These are phyloP conservation scores for Lactarius hatsudake DNA, from an alignment of 768 basidiomycete genomes.

Conservation along the genomic window DNA sequence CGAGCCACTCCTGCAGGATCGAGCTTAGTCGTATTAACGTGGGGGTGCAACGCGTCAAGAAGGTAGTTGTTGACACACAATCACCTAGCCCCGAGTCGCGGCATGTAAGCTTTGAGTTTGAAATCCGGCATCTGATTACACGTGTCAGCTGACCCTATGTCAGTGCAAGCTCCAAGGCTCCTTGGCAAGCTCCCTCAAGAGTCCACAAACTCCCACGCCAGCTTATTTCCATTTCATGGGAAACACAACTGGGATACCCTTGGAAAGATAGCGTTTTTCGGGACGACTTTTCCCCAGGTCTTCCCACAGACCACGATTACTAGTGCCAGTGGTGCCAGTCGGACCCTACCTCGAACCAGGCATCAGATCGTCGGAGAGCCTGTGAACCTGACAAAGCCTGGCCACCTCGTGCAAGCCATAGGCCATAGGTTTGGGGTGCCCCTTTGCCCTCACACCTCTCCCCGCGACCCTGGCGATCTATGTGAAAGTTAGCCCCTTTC, in stretches of 20 bases:
- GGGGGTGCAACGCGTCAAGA: neutral
- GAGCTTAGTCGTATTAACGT: neutral
- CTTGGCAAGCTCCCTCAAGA: neutral
- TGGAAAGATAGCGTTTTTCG: neutral
- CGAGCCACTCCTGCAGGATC: neutral
- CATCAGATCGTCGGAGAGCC: neutral
- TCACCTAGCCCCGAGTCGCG: neutral
- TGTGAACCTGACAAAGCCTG: neutral
- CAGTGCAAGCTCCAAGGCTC: no score
- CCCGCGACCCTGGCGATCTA: neutral
- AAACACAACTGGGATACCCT: neutral
- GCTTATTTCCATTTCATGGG: neutral
- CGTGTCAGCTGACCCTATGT: neutral
- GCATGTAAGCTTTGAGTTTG: neutral
- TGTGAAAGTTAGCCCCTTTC: conserved; percentile 1
- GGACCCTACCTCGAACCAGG: neutral
- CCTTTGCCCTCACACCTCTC: neutral
- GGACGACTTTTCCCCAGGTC: neutral
- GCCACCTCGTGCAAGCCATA: conserved; percentile 7
- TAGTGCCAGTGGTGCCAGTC: neutral
- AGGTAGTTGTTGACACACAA: no score
- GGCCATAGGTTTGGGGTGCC: neutral
- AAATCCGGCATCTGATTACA: neutral
- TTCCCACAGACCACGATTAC: neutral
- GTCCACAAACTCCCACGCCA: neutral